These are phyloP conservation scores for Agaricus subrufescens DNA, from an alignment of 768 basidiomycete species.

Conservation along the genomic window DNA sequence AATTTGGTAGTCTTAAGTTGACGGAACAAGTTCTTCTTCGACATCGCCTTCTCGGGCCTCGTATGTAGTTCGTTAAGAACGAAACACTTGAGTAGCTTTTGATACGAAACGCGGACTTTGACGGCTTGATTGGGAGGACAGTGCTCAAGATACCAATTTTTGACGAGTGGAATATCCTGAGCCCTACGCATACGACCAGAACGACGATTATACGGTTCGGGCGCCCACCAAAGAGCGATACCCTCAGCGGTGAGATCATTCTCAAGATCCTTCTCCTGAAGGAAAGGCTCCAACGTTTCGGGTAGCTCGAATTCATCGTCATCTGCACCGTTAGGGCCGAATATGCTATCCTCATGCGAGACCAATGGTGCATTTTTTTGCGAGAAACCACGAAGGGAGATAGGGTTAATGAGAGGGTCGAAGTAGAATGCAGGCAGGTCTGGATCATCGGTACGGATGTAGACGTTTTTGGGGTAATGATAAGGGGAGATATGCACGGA, in stretches of 20 bases:
- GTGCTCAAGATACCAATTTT: constrained; percentile 98
- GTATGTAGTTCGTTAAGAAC: constrained; percentile 93
- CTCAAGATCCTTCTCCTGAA: constrained; percentile 74
- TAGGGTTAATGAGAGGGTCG: constrained; percentile 97
- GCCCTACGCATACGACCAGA: constrained; percentile 91
- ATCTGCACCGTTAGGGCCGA: constrained; percentile 82
- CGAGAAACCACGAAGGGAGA: constrained; percentile 82
- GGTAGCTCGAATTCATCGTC: constrained; percentile 88
- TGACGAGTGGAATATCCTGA: constrained; percentile 93
- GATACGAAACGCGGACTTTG: constrained; percentile 98
- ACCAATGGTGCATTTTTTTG: constrained; percentile 80
- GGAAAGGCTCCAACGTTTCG: constrained; percentile 72
- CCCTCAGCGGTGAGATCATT: constrained; percentile 93
- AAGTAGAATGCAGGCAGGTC: constrained; percentile 99
- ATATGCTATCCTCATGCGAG: constrained; percentile 88
- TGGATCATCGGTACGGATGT: constrained; percentile 99
- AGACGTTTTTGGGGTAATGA: constrained; percentile 94
- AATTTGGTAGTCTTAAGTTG: constrained; percentile 98
- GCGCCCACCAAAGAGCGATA: constrained; percentile 98
- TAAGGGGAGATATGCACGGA: constrained; percentile 91
- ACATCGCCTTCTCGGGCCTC: constrained; percentile 91
- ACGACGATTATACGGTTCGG: constrained; percentile 90
- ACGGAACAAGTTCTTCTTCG: constrained; percentile 95
- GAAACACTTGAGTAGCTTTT: constrained; percentile 93
- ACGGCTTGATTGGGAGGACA: constrained; percentile 95